phyloP scores from a whole-genome alignment of 306 rosid genomes.

The Trichosanthes truncata region DNA sequence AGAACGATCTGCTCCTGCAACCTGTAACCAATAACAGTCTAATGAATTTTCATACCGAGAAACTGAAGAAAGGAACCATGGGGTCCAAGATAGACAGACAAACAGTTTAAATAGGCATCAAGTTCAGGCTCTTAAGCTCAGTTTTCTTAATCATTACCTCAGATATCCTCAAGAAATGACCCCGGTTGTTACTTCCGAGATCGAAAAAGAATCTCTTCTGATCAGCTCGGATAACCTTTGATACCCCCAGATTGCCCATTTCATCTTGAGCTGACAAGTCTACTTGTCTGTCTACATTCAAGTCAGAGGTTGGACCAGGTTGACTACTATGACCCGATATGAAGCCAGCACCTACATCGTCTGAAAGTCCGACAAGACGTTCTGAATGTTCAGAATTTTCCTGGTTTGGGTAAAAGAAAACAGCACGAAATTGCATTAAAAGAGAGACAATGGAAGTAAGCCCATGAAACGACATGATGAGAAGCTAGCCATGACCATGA shows the following conservation, averaged over 20 bases:
- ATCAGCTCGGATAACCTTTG: slow-evolving; percentile 95
- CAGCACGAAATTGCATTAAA: neutral
- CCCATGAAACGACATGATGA: neutral
- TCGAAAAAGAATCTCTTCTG: slow-evolving; percentile 95
- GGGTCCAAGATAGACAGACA: neutral
- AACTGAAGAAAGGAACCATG: neutral
- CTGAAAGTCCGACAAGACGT: slow-evolving; percentile 86
- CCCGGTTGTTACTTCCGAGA: slow-evolving; percentile 95
- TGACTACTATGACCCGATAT: slow-evolving; percentile 91
- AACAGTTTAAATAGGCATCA: neutral
- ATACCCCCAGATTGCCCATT: slow-evolving; percentile 73
- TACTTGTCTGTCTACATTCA: slow-evolving; percentile 74
- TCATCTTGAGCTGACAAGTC: slow-evolving; percentile 87
- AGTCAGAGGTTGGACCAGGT: slow-evolving; percentile 68
- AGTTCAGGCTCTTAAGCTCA: neutral
- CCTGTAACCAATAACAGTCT: slow-evolving; percentile 37
- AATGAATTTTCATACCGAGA: slow-evolving; percentile 15
- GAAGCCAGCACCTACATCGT: slow-evolving; percentile 99
- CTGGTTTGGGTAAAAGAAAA: slow-evolving; percentile 29
- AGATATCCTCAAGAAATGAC: slow-evolving; percentile 96
- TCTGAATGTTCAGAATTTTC: slow-evolving; percentile 85
- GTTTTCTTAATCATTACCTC: slow-evolving; percentile 40
- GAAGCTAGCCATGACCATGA: slow-evolving; percentile 11
- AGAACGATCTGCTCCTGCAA: slow-evolving; percentile 96
- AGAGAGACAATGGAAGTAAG: slow-evolving; percentile 8